Base-by-base conservation (phyloP, 2,329 filamentous ascomycete species). In the Arthrobotrys sphaeroides region DNA sequence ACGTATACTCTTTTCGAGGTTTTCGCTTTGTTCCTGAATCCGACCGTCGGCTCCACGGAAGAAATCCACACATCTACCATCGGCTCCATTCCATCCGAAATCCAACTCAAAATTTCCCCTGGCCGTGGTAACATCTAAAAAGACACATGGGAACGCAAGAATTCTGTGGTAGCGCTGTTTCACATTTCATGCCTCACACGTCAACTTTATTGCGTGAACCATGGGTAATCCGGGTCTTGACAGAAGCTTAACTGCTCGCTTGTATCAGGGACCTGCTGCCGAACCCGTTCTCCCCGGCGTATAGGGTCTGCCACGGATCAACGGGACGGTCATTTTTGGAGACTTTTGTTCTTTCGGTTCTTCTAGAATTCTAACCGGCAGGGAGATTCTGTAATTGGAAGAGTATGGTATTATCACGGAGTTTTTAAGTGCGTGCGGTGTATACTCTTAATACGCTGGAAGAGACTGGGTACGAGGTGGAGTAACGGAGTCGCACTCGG, bases 231-330 rank as follows among this genome's bases (percentile, higher is more conserved):
- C 47, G 9, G 31, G 47, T 18, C 24, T 33, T 33, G 47, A 18
- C 47, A 51, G 47, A 33, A 53, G 47, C 47, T 53, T 53, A 53
- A 53, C 9, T 31, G 7, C 26, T 53, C 26, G 47, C 47, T 53
- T 53, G 26, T 20, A 22, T 6, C 24, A n/a, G 28, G 5, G 1
- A 16, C 5, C 16, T 33, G 13, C 26, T 16, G 22, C 9, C 20
- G 43, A 28, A 18, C 12, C 47, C 47, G 24, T 51, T 51, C 9
- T 51, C 47, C 26, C 47, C 26, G 47, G n/a, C 12, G 5, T 20
- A 31, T 3, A 13, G 47, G n/a, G 5, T 2, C 18, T 1, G 1
- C 6, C 10, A 10, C 26, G 26, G 47, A 53, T 53, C 26, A 16
- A 33, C 47, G 47, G 26, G 47, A 33, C 47, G 47, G 47, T 53